A percentile compares a stretch with the other conserved stretches of the same genome.
phyloP scores from a whole-genome alignment of 495 filamentous ascomycete species.

The Penicillium longicatenatum region DNA sequence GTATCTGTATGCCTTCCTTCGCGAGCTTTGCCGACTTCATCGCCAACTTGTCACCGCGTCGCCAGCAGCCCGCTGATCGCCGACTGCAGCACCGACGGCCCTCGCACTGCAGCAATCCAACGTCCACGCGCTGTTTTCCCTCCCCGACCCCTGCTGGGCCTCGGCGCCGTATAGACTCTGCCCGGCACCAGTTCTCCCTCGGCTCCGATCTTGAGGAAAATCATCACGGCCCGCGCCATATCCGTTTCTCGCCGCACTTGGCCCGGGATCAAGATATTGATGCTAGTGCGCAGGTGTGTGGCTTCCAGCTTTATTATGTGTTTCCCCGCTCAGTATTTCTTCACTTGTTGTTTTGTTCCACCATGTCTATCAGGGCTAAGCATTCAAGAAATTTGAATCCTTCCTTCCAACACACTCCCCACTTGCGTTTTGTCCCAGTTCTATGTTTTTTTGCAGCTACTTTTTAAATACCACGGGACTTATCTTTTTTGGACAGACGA shows the following conservation, averaged over 20 bases:
- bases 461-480: constrained; percentile 10
- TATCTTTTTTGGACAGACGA: constrained; percentile 13
- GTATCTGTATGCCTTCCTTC: constrained; percentile 25
- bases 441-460: background rate
- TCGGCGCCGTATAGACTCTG: background rate
- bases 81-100: constrained; percentile 13
- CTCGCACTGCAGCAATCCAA: constrained; percentile 4
- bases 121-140: constrained; percentile 8
- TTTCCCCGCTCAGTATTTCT: background rate
- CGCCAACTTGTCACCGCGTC: constrained; percentile 22
- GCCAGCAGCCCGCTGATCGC: constrained; percentile 20
- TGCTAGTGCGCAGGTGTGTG: constrained; percentile 20
- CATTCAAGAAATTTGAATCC: background rate
- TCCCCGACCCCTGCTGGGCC: constrained; percentile 4
- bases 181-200: constrained; percentile 2
- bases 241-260: background rate
- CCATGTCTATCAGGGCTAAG: background rate
- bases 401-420: background rate
- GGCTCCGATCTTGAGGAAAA: constrained; percentile 5
- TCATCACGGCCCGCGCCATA: background rate
- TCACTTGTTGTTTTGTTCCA: background rate
- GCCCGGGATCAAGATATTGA: constrained; percentile 1
- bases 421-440: background rate
- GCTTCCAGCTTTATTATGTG: constrained; percentile 7
- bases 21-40: constrained; percentile 18